Evolutionary conservation across 2,329 filamentous ascomycete species (phyloP).

Genomic region (Samsoniella hepiali): DNA sequence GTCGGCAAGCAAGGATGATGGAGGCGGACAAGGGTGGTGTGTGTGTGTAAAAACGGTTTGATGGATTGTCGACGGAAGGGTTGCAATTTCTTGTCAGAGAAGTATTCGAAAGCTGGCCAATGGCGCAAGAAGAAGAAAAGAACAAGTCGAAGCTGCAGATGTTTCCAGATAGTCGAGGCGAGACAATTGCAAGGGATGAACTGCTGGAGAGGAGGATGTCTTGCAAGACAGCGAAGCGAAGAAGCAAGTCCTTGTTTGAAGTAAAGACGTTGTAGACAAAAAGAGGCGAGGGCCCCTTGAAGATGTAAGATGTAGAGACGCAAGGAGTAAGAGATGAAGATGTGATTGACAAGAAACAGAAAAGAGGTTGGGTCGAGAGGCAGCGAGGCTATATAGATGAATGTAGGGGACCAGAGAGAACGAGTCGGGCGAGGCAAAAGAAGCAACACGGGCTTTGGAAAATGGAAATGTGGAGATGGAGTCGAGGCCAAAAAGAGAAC

Average conservation of each 20-base stretch:
- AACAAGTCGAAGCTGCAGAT: neutral
- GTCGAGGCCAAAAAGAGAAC: conserved; percentile 16
- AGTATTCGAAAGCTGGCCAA: neutral
- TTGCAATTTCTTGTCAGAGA: neutral
- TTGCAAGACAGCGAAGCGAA: neutral
- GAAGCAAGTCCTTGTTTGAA: neutral
- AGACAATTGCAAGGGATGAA: conserved; percentile 6
- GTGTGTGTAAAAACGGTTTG: conserved; percentile 6
- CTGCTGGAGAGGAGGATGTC: conserved; percentile 1
- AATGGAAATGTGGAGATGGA: conserved; percentile 13
- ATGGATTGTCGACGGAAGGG: neutral
- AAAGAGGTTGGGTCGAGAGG: conserved; percentile 8
- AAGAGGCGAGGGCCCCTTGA: neutral
- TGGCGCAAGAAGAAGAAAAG: neutral
- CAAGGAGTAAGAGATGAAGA: conserved; percentile 3
- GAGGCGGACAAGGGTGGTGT: neutral
- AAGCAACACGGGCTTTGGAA: conserved; percentile 11
- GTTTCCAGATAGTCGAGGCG: neutral
- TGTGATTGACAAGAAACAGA: conserved; percentile 11
- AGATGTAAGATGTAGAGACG: neutral
- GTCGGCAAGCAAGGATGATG: conserved; percentile 12
- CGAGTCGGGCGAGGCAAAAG: conserved; percentile 13
- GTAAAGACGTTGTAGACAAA: neutral
- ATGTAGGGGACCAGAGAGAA: conserved; percentile 10
- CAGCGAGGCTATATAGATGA: conserved; percentile 18